Base-by-base conservation (phyloP, 192 early-diverging fungal genomes). In the Mycoemilia scoparia region DNA sequence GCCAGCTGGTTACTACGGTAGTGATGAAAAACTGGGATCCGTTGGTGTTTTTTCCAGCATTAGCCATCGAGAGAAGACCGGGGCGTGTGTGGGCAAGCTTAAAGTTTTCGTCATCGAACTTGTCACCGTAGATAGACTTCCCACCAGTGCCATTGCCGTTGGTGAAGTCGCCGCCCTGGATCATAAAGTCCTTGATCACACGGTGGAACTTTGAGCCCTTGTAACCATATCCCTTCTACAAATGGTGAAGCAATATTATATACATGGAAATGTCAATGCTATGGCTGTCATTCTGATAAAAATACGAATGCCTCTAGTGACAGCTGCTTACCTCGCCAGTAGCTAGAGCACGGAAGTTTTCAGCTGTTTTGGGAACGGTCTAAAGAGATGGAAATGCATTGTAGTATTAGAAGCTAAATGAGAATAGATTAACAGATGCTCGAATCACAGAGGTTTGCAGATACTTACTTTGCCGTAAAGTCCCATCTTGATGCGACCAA, bases 161-260 rank as follows among this genome's bases (percentile, higher is more conserved):
- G 20, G 78, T 78, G 27, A 84, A 78, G 49, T 84, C 81, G 41
- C 80, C 80, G 55, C 87, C 87, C 68, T 93, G 88, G 46, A 78
- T 67, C 83, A 90, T 90, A 51, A 90, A 88, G 24, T 63, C 49
- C 69, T 85, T 76, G 64, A 82, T 85, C 16, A 86, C 66, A 37
- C 89, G 78, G 55, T 95, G 90, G 67, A 91, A 95, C 17, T 41
- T 66, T 22, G 66, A 67, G 39, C 72, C 82, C 62, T 79, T 81
- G 66, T 72, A 86, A 7, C 62, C 57, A 19, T 43, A 49, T 11
- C 54, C 63, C 24, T 69, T 41, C 32, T n/a, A n/a, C n/a, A n/a
- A n/a, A n/a, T n/a, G n/a, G n/a, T n/a, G n/a, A n/a, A n/a, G n/a
- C n/a, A n/a, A n/a, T n/a, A n/a, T n/a, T n/a, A n/a, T n/a, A n/a